Evolutionary conservation across 2,329 filamentous ascomycete species (phyloP).

Genomic region (Daldinia eschscholtzii): DNA sequence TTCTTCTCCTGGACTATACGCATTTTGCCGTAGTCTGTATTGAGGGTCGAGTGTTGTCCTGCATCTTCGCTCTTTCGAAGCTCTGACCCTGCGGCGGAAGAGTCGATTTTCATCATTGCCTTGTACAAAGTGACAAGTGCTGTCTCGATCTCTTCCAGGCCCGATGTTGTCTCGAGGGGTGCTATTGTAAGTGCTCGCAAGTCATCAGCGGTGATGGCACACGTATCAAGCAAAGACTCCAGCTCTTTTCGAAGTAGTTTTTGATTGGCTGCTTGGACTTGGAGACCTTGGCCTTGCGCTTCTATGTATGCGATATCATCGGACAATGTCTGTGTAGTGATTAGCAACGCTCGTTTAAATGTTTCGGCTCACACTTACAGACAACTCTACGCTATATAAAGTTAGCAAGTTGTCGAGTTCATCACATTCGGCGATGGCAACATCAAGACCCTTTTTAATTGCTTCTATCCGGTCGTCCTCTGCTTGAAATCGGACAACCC

Average conservation of each 20-base stretch:
- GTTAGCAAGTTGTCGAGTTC: slow-evolving; percentile 95
- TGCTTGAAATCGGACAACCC: slow-evolving; percentile 85
- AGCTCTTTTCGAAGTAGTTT: slow-evolving; percentile 92
- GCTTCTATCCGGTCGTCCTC: slow-evolving; percentile 91
- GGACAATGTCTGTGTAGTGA: slow-evolving; percentile 78
- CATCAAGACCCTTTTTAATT: slow-evolving; percentile 87
- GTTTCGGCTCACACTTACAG: slow-evolving; percentile 67
- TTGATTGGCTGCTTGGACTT: slow-evolving; percentile 97
- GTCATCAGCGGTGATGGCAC: slow-evolving; percentile 83
- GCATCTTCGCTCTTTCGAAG: slow-evolving; percentile 63
- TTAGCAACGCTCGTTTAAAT: slow-evolving; percentile 43
- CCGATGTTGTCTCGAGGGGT: slow-evolving; percentile 77
- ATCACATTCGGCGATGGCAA: slow-evolving; percentile 94
- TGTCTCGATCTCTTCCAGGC: slow-evolving; percentile 81
- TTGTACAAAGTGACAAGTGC: slow-evolving; percentile 87
- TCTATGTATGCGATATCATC: slow-evolving; percentile 98
- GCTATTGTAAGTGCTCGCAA: slow-evolving; percentile 80
- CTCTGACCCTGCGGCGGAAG: slow-evolving; percentile 72
- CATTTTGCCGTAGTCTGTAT: slow-evolving; percentile 88
- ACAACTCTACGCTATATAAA: slow-evolving; percentile 92
- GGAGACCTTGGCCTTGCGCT: slow-evolving; percentile 94
- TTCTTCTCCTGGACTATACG: slow-evolving; percentile 94
- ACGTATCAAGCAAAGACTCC: slow-evolving; percentile 87
- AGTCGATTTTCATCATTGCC: slow-evolving; percentile 94
- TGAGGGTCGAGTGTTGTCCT: slow-evolving; percentile 65